Percentiles rank a stretch among this genome's conserved stretches.
These are phyloP conservation scores for Penicillium cinerascens DNA, from an alignment of 495 filamentous ascomycete genomes.

Conservation along the genomic window DNA sequence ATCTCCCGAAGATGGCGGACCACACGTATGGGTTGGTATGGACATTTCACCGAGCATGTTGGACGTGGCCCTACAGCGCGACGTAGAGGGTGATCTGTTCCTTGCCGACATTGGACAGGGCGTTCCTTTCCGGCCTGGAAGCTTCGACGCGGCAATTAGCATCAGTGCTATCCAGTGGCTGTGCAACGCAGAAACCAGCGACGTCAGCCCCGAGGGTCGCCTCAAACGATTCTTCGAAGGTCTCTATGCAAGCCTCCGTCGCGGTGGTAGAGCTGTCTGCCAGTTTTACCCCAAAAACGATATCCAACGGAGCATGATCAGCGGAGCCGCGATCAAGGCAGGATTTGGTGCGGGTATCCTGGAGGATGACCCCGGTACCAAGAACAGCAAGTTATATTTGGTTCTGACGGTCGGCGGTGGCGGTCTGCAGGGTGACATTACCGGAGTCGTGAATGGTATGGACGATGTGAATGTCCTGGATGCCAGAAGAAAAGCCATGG, in stretches of 20 bases:
- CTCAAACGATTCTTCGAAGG: slow-evolving; percentile 85
- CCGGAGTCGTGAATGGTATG: slow-evolving; percentile 80
- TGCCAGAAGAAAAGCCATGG: slow-evolving; percentile 53
- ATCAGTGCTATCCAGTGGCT: slow-evolving; percentile 97
- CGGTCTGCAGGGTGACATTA: slow-evolving; percentile 75
- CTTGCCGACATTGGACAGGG: slow-evolving; percentile 94
- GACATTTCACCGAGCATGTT: slow-evolving; percentile 94
- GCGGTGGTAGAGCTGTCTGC: slow-evolving; percentile 88
- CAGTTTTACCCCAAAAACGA: slow-evolving; percentile 99
- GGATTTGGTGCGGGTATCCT: slow-evolving; percentile 94
- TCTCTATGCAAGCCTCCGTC: slow-evolving; percentile 77
- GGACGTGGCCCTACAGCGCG: slow-evolving; percentile 83
- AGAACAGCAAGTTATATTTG: slow-evolving; percentile 91
- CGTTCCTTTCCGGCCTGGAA: slow-evolving; percentile 86
- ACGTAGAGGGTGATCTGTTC: slow-evolving; percentile 87
- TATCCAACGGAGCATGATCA: slow-evolving; percentile 86
- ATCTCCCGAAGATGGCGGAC: slow-evolving; percentile 64
- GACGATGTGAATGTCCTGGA: slow-evolving; percentile 81
- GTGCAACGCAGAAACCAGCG: slow-evolving; percentile 87
- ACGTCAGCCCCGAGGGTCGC: slow-evolving; percentile 72
- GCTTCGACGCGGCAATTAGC: slow-evolving; percentile 91
- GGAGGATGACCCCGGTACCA: slow-evolving; percentile 93
- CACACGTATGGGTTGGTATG: slow-evolving; percentile 93
- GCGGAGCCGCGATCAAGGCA: slow-evolving; percentile 79
- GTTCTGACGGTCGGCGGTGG: slow-evolving; percentile 87